These are phyloP conservation scores for Brassica carinata DNA, from an alignment of 345 rosid genomes.

Conservation along the genomic window DNA sequence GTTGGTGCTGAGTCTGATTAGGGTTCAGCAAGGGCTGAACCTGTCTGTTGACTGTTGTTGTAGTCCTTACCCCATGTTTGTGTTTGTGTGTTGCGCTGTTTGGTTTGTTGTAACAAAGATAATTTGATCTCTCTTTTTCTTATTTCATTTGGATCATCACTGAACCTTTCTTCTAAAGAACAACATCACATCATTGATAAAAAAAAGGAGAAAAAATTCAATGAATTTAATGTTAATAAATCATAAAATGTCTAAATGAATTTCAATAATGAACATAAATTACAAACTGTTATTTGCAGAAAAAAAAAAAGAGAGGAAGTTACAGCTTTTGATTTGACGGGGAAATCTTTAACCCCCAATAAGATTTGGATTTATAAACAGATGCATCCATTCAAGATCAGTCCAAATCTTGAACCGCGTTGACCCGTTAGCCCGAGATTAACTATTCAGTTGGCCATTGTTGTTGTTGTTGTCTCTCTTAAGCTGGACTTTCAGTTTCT, in stretches of 20 bases:
- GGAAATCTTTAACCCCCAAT: too few relatives aligned
- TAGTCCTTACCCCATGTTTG: conserved; percentile 28
- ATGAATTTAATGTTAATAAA: conserved; percentile 60
- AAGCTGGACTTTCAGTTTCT: conserved; percentile 96
- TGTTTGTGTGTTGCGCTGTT: conserved; percentile 21
- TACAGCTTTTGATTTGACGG: not conserved
- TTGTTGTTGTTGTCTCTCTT: conserved; percentile 79
- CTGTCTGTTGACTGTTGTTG: conserved; percentile 39
- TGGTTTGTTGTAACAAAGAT: conserved; percentile 30
- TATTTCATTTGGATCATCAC: not conserved
- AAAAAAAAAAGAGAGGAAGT: conserved; percentile 18
- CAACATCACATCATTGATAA: conserved; percentile 22
- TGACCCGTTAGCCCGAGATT: not conserved
- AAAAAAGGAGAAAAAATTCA: conserved; percentile 55
- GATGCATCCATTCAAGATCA: too few relatives aligned
- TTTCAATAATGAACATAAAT: conserved; percentile 72
- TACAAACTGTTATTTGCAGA: conserved; percentile 67
- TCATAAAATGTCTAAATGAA: conserved; percentile 68
- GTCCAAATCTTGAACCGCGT: too few relatives aligned
- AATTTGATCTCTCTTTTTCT: conserved; percentile 18
- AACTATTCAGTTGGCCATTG: conserved; percentile 27
- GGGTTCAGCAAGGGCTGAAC: conserved; percentile 84
- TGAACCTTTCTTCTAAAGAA: conserved; percentile 12
- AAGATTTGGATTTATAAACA: too few relatives aligned
- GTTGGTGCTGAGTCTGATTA: conserved; percentile 36